Conservation (phyloP, 169 alveolate genomes). For the Eimeria necatrix region DNA sequence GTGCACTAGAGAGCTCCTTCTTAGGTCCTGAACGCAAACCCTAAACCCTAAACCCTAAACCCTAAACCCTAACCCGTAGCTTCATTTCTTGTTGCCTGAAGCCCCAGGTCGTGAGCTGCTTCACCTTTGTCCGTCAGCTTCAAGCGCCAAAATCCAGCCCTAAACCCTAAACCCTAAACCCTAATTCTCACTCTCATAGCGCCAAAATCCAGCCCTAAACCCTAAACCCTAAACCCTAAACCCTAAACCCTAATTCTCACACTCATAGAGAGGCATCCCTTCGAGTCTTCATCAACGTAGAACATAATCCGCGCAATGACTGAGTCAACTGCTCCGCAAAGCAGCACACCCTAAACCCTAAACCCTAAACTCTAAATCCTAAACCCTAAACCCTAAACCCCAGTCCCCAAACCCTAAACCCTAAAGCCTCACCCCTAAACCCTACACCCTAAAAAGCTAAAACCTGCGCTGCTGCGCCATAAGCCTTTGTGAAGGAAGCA, state of each 20-base stretch:
- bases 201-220: background rate
- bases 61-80: too few species aligned
- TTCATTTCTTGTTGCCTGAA: too few species aligned
- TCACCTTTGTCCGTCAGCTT: too few species aligned
- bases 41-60: too few species aligned
- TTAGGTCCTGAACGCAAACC: background rate
- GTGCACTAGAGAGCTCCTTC: background rate
- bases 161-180: background rate
- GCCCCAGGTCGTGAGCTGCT: too few species aligned
- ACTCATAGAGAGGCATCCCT: conserved; percentile 30
- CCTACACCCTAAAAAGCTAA: too few species aligned
- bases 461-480: background rate
- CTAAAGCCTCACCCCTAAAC: background rate
- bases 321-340: conserved; percentile 6
- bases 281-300: conserved; percentile 35
- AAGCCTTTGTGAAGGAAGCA: background rate
- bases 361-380: conserved; percentile 18
- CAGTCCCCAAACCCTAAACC: background rate
- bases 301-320: conserved; percentile 33
- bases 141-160: background rate
- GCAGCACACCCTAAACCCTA: background rate
- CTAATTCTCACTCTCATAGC: background rate
- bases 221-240: conserved; percentile 32
- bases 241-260: conserved; percentile 25
- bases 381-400: background rate